Evolutionary conservation across 1,139 yeast genomes (phyloP).

Genomic region (Suhomyces chickasaworum): DNA sequence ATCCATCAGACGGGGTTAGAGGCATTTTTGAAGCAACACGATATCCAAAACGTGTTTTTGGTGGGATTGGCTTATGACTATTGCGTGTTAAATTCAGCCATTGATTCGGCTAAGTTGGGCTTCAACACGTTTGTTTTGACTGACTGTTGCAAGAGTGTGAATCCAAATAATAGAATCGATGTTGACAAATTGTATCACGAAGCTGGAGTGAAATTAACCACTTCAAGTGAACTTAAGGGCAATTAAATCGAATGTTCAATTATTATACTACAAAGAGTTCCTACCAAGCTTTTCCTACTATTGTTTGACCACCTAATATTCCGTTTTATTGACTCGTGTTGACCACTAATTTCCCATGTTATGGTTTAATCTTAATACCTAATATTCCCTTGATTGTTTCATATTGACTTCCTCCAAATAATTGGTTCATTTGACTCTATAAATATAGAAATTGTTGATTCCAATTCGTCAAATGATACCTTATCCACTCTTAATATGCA

Average conservation of each 20-base stretch:
- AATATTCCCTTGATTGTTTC: neutral
- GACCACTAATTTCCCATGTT: too few species aligned
- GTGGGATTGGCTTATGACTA: slow-evolving; percentile 87
- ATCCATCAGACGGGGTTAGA: slow-evolving; percentile 68
- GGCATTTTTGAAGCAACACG: slow-evolving; percentile 41
- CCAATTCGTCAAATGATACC: neutral
- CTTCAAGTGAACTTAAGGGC: slow-evolving; percentile 1
- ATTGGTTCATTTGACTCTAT: neutral
- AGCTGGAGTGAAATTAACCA: slow-evolving; percentile 30
- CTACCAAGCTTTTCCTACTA: neutral
- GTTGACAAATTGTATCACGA: slow-evolving; percentile 32
- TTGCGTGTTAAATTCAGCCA: slow-evolving; percentile 78
- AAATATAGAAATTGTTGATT: neutral
- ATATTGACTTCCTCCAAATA: too few species aligned
- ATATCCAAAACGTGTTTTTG: slow-evolving; percentile 62
- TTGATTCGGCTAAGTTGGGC: slow-evolving; percentile 64
- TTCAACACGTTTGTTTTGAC: slow-evolving; percentile 62
- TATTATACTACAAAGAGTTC: too few species aligned
- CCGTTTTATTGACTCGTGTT: neutral
- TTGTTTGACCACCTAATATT: neutral
- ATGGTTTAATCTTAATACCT: too few species aligned
- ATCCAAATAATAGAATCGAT: slow-evolving; percentile 30
- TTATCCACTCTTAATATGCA: neutral
- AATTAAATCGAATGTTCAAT: too few species aligned
- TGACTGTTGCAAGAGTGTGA: slow-evolving; percentile 47